Conservation (phyloP, 352 stramenopile species). For the Nothophytophthora sp. region DNA sequence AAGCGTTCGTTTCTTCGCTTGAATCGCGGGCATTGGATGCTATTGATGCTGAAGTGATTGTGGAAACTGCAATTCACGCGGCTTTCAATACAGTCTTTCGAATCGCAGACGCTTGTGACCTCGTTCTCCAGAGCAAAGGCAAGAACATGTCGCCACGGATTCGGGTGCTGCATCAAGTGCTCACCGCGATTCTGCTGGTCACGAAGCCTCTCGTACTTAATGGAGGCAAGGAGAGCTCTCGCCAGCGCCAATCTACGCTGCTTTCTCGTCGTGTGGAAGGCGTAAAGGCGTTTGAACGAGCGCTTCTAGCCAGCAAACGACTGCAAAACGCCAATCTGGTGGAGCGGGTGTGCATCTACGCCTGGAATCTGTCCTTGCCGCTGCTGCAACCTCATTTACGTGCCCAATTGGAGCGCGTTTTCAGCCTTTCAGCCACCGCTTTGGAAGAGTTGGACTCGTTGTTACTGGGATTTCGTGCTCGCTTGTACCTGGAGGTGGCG, state of each 20-base stretch:
- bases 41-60: conserved; percentile 62
- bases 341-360: conserved; percentile 77
- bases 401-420: conserved; percentile 68
- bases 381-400: conserved; percentile 77
- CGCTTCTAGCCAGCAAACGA: conserved; percentile 76
- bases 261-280: conserved; percentile 65
- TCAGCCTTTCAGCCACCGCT: conserved; percentile 51
- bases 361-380: conserved; percentile 83
- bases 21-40: conserved; percentile 19
- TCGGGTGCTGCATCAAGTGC: conserved; percentile 60
- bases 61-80: conserved; percentile 58
- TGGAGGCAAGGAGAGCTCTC: conserved; percentile 20
- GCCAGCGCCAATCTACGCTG: conserved; percentile 33
- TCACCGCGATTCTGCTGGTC: conserved; percentile 48
- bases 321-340: conserved; percentile 76
- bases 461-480: conserved; percentile 73
- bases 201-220: conserved; percentile 7
- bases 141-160: conserved; percentile 47
- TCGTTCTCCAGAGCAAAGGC: conserved; percentile 48
- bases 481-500: conserved; percentile 81
- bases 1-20: conserved; percentile 32
- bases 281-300: conserved; percentile 77
- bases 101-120: conserved; percentile 43
- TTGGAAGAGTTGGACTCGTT: conserved; percentile 85
- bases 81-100: conserved; percentile 35